phyloP scores from a whole-genome alignment of 345 rosid genomes.

The Brassica carinata region DNA sequence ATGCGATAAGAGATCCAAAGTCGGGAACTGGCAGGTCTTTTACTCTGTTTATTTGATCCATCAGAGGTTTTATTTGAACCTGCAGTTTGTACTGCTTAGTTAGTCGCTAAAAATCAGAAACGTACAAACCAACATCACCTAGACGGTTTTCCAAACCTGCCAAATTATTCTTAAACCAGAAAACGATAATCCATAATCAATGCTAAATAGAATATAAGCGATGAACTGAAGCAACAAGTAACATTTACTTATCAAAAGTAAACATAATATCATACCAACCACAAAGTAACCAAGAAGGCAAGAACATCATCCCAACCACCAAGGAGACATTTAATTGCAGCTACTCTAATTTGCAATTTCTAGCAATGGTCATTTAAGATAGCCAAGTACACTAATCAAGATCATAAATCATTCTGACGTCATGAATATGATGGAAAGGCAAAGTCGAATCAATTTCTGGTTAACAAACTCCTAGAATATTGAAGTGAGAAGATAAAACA shows the following conservation, averaged over 20 bases:
- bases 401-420: too few relatives aligned
- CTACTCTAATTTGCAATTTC: background rate
- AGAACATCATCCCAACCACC: background rate
- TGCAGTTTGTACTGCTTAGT: conserved; percentile 47
- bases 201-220: too few relatives aligned
- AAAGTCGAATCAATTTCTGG: too few relatives aligned
- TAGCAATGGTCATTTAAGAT: background rate
- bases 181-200: background rate
- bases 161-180: too few relatives aligned
- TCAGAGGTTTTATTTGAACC: conserved; percentile 73
- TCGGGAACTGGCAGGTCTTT: conserved; percentile 84
- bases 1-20: conserved; percentile 75
- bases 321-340: background rate
- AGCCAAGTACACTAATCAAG: too few relatives aligned
- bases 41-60: conserved; percentile 76
- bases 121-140: background rate
- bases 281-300: background rate
- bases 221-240: too few relatives aligned
- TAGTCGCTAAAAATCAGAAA: conserved; percentile 10
- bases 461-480: too few relatives aligned
- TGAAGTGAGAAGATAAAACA: conserved; percentile 6
- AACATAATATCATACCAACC: background rate
- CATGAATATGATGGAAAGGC: too few relatives aligned
- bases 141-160: too few relatives aligned
- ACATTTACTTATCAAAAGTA: too few relatives aligned